Conservation (phyloP, 768 basidiomycete genomes). For the Amanita molliuscula region DNA sequence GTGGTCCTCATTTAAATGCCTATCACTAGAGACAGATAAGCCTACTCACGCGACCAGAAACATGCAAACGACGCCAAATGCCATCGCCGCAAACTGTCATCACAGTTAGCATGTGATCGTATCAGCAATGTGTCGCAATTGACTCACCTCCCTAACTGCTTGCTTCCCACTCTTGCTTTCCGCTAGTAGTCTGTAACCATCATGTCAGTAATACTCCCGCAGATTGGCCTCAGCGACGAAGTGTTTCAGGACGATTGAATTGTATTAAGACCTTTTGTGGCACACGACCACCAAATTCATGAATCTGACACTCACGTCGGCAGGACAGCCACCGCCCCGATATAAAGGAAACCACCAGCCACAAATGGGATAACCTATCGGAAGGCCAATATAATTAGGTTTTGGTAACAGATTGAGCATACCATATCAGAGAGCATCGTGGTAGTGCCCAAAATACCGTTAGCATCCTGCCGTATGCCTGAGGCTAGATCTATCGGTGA, state of each 20-base stretch:
- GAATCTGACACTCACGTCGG: conserved; percentile 56
- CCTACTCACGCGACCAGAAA: conserved; percentile 77
- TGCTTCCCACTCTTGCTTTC: conserved; percentile 85
- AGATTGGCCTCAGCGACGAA: not conserved
- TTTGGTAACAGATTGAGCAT: conserved; percentile 21
- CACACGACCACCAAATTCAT: conserved; percentile 1
- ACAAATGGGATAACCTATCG: conserved; percentile 79
- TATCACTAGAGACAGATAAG: conserved; percentile 5
- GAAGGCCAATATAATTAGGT: conserved; percentile 7
- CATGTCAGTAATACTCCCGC: not conserved
- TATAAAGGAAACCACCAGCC: conserved; percentile 88
- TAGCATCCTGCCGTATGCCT: conserved; percentile 65
- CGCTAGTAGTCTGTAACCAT: conserved; percentile 51
- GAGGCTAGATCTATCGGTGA: conserved; percentile 55
- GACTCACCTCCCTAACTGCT: conserved; percentile 78
- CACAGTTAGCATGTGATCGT: conserved; percentile 1
- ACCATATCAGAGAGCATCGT: conserved; percentile 73
- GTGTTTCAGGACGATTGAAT: not conserved
- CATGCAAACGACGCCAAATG: conserved; percentile 86
- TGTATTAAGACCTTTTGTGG: conserved; percentile 4
- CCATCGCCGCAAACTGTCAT: conserved; percentile 82
- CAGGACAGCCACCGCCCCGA: conserved; percentile 85
- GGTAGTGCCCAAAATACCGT: conserved; percentile 78
- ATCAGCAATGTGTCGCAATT: not conserved
- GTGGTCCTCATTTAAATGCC: not conserved